Conservation (phyloP, 73 alveolate species). For the Paramecium primaurelia region DNA sequence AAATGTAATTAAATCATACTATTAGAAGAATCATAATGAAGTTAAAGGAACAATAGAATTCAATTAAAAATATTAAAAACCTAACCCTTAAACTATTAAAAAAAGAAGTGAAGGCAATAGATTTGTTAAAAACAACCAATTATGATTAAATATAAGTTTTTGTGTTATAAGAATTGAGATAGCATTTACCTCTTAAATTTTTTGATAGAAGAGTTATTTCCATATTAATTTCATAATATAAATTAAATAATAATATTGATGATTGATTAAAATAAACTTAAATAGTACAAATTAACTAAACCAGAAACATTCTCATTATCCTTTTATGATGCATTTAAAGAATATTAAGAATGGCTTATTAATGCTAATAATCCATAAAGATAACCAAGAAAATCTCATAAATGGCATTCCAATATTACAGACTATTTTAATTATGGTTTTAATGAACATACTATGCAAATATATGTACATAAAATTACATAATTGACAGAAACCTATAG, state of each 20-base stretch:
- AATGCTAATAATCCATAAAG: not conserved
- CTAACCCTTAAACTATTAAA: not conserved
- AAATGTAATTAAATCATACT: not conserved
- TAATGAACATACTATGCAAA: slow-evolving; percentile 38
- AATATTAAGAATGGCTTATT: not conserved
- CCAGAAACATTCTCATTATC: not conserved
- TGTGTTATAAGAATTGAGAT: not conserved
- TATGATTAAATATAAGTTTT: not conserved
- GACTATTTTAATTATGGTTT: slow-evolving; percentile 46
- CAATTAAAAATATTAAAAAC: not conserved
- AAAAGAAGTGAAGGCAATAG: slow-evolving; percentile 42
- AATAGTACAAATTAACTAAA: slow-evolving; percentile 1
- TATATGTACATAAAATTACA: slow-evolving; percentile 34
- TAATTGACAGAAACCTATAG: not conserved
- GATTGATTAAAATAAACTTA: not conserved
- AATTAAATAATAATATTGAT: not conserved
- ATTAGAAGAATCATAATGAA: not conserved
- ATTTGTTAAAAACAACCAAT: slow-evolving; percentile 22
- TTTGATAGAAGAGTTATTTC: not conserved
- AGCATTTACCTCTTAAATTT: not conserved
- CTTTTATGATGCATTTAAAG: not conserved
- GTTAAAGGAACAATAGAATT: not conserved
- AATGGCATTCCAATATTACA: slow-evolving; percentile 15
- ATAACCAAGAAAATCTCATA: not conserved
- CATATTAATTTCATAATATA: not conserved